Base-by-base conservation (phyloP, 228 moss, liverwort and hornwort species). In the Sphagnum magellanicum region DNA sequence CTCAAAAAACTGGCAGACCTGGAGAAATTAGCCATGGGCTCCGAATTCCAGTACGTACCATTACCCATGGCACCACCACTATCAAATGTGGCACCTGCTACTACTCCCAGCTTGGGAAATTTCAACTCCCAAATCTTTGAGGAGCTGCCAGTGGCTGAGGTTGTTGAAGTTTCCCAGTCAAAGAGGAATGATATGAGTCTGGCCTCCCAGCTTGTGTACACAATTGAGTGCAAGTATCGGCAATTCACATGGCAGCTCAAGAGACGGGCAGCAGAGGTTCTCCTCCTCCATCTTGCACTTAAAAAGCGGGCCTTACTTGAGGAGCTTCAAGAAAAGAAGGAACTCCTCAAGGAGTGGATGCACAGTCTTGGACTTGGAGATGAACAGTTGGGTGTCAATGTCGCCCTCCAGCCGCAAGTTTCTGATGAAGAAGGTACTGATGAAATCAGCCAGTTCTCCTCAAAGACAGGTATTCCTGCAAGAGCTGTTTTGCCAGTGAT, bases 271-370 rank as follows among this genome's bases (percentile, higher is more conserved):
- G 77, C 80, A 5, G 79, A 84, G 65, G 70, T 84, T 52, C 53
- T 84, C 59, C 75, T 84, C 75, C 66, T 84, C 61, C 83, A 84
- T 64, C 61, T 80, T 52, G 77, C 80, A 50, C 73, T 84, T 61
- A 84, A 84, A 70, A 84, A 78, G 73, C 79, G 80, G 11, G 77
- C 70, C 5, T 68, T 84, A 47, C 71, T 84, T 15, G 83, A 84
- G 70, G 83, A 84, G 14, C 72, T 84, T 61, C 83, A 84, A 63
- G 83, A 78, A 68, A 84, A 68, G 73, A 80, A 84, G 64, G 83
- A 84, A 75, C 77, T 74, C 46, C 69, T 80, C 52, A 84, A 80
- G 72, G 83, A 84, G 65, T 84, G 80, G 75, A 77, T 79, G 32
- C 77, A 80, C 6, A 84, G 53, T 60, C 80, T 84, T 61, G 79